Evolutionary conservation across 2,329 filamentous ascomycete species (phyloP).

Genomic region (Venturiaceae sp.): DNA sequence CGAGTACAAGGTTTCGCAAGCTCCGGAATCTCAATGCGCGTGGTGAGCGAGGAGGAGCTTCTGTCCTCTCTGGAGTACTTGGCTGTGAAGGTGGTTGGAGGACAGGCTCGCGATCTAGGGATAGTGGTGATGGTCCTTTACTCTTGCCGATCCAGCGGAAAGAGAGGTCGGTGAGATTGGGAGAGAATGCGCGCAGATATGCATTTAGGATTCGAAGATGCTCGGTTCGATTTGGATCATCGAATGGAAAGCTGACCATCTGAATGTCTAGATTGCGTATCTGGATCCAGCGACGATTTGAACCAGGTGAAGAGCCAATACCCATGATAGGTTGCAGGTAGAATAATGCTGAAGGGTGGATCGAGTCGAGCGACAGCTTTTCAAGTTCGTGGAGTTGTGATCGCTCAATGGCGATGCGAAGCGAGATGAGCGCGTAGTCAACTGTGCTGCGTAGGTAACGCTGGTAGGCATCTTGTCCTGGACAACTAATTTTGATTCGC

Average conservation of each 20-base stretch:
- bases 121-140: constrained; percentile 65
- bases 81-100: background rate
- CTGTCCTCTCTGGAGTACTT: constrained; percentile 5
- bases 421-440: constrained; percentile 80
- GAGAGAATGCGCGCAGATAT: constrained; percentile 63
- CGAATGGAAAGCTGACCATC: constrained; percentile 61
- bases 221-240: constrained; percentile 47
- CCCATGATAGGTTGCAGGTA: constrained; percentile 68
- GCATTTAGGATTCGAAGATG: constrained; percentile 58
- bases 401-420: constrained; percentile 74
- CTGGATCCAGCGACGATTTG: constrained; percentile 64
- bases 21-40: constrained; percentile 49
- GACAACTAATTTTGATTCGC: constrained; percentile 68
- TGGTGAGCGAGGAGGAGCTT: constrained; percentile 26
- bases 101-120: constrained; percentile 55
- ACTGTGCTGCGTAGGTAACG: constrained; percentile 68
- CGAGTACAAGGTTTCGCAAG: constrained; percentile 58
- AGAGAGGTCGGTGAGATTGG: constrained; percentile 56
- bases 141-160: constrained; percentile 64
- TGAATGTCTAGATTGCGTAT: constrained; percentile 65
- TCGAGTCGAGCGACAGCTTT: constrained; percentile 60
- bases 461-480: constrained; percentile 55
- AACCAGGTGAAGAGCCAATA: constrained; percentile 64
- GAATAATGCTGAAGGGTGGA: constrained; percentile 67
- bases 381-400: constrained; percentile 55